Evolutionary conservation across 768 basidiomycete genomes (phyloP).

Genomic region (Rhizopogon sp.): DNA sequence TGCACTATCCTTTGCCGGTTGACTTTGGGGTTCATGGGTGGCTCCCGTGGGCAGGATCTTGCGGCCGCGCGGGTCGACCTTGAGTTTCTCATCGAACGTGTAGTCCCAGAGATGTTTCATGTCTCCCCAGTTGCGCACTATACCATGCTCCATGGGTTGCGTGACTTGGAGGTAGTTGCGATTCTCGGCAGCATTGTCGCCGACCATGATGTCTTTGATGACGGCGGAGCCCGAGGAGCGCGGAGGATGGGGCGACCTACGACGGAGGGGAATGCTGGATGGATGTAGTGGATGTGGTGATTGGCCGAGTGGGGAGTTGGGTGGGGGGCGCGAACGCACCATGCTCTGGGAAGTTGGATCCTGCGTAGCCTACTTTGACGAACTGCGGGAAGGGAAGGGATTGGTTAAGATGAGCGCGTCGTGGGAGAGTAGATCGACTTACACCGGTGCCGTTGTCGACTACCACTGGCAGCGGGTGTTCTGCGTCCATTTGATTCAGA

Average conservation of each 20-base stretch:
- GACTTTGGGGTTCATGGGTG: conserved; percentile 96
- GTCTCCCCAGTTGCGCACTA: conserved; percentile 98
- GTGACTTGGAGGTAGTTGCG: conserved; percentile 95
- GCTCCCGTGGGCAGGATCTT: conserved; percentile 97
- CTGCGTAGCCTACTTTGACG: conserved; percentile 87
- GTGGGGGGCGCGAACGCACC: conserved; percentile 40
- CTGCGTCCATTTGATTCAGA: conserved; percentile 20
- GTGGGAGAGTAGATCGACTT: conserved; percentile 24
- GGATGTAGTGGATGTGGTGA: background rate
- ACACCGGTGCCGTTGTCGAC: conserved; percentile 91
- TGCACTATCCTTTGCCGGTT: conserved; percentile 94
- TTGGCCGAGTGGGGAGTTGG: background rate
- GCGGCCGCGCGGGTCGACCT: conserved; percentile 76
- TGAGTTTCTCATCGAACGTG: conserved; percentile 94
- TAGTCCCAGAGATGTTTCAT: conserved; percentile 99
- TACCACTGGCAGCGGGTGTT: conserved; percentile 60
- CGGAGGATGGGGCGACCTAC: conserved; percentile 96
- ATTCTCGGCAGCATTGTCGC: conserved; percentile 92
- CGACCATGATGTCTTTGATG: conserved; percentile 98
- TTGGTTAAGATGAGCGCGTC: conserved; percentile 2
- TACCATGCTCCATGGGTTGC: conserved; percentile 99
- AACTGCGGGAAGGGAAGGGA: conserved; percentile 47
- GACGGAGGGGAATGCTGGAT: conserved; percentile 84
- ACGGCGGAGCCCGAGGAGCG: conserved; percentile 80
- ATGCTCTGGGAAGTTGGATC: conserved; percentile 93